Evolutionary conservation across 495 filamentous ascomycete genomes (phyloP).

Genomic region (Chlorociboria aeruginascens): DNA sequence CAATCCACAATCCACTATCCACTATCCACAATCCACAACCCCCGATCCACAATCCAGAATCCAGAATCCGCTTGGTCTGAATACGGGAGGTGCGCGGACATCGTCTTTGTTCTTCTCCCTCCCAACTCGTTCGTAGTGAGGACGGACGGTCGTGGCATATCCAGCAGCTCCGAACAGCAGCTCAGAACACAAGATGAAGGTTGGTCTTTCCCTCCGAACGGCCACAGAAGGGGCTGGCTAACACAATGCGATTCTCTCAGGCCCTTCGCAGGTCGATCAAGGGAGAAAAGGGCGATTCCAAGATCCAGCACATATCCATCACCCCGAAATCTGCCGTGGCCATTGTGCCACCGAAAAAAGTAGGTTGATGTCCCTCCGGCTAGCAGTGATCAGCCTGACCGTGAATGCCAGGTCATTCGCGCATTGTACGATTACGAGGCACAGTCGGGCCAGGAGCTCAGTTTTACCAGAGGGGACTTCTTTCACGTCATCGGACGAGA

Average conservation of each 20-base stretch:
- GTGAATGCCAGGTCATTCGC: constrained; percentile 67
- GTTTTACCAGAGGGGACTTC: constrained; percentile 90
- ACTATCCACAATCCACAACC: too few species aligned
- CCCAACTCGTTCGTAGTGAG: background rate
- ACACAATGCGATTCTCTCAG: constrained; percentile 31
- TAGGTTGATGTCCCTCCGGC: constrained; percentile 32
- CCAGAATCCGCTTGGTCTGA: too few species aligned
- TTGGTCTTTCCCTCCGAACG: constrained; percentile 4
- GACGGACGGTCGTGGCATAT: too few species aligned
- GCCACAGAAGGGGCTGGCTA: too few species aligned
- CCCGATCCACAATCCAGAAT: too few species aligned
- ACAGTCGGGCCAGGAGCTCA: constrained; percentile 64
- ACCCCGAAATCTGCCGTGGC: constrained; percentile 89
- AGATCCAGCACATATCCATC: constrained; percentile 72
- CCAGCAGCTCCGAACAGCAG: constrained; percentile 10
- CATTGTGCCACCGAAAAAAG: constrained; percentile 94
- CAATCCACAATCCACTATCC: too few species aligned
- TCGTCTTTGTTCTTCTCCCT: background rate
- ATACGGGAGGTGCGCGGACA: background rate
- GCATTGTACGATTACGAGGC: constrained; percentile 89
- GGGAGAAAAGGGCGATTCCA: constrained; percentile 57
- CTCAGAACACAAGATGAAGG: constrained; percentile 18
- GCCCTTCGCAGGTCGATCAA: constrained; percentile 79
- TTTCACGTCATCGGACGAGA: constrained; percentile 97
- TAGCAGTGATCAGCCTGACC: constrained; percentile 1